phyloP scores from a whole-genome alignment of 176 grass and related monocot genomes.

The Hordeum marinum region DNA sequence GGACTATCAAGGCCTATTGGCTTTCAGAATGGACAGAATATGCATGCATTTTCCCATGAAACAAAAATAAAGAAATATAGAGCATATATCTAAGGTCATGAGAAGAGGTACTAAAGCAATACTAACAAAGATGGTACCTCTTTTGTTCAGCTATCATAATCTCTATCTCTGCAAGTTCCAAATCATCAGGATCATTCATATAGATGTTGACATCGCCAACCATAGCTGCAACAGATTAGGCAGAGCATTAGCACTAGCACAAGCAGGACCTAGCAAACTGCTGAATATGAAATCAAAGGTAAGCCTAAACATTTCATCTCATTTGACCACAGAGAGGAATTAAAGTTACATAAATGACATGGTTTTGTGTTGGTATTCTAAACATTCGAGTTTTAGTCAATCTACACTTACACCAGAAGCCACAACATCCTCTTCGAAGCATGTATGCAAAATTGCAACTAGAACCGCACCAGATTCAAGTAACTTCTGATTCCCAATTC shows the following conservation, averaged over 20 bases:
- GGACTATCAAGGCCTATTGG: not conserved
- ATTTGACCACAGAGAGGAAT: not conserved
- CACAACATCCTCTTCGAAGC: not conserved
- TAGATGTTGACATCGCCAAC: conserved; percentile 96
- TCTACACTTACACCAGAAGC: not conserved
- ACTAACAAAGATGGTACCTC: conserved; percentile 35
- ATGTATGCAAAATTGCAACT: not conserved
- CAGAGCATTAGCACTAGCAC: not conserved
- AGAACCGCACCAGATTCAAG: not conserved
- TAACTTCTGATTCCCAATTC: not conserved
- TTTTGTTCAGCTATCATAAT: conserved; percentile 90
- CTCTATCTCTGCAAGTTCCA: conserved; percentile 64
- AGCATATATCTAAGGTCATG: not conserved
- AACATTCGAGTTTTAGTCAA: not conserved
- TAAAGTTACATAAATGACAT: not conserved
- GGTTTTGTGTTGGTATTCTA: not conserved
- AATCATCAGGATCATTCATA: conserved; percentile 89
- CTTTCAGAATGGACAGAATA: not conserved
- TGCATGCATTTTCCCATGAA: not conserved
- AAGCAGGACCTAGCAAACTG: not conserved
- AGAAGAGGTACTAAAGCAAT: not conserved
- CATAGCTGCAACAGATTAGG: conserved; percentile 57
- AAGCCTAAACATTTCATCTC: not conserved
- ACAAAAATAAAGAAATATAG: not conserved
- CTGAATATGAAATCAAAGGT: not conserved